Conservation (phyloP, 208 protist genomes). For the Crithidia bombi region DNA sequence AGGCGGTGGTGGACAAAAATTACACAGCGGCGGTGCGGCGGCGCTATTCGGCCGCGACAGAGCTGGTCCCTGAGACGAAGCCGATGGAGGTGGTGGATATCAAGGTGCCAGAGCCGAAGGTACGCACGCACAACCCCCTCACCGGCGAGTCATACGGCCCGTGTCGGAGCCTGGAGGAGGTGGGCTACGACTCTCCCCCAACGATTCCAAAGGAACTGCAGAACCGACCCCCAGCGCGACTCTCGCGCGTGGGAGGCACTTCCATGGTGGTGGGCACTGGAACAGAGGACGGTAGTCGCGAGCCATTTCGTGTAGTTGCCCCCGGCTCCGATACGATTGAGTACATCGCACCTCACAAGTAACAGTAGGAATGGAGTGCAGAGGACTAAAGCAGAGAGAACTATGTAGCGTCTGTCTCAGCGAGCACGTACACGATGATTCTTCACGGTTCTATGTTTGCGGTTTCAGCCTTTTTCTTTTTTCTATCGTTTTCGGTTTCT, state of each 20-base stretch:
- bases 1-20: conserved; percentile 45
- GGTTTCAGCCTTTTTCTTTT: neutral
- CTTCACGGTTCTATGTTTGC: no score
- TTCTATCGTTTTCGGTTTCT: no score
- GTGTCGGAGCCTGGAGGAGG: conserved; percentile 83
- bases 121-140: conserved; percentile 61
- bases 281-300: conserved; percentile 59
- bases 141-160: conserved; percentile 65
- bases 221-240: conserved; percentile 59
- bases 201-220: conserved; percentile 71
- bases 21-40: conserved; percentile 48
- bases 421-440: no score
- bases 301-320: conserved; percentile 63
- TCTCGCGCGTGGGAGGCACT: conserved; percentile 75
- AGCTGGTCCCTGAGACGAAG: conserved; percentile 30
- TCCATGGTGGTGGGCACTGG: conserved; percentile 81
- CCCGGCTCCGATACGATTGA: conserved; percentile 53
- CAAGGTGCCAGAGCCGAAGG: conserved; percentile 66
- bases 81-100: conserved; percentile 82
- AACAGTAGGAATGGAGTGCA: neutral
- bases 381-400: neutral
- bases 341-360: conserved; percentile 46
- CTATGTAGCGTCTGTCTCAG: neutral
- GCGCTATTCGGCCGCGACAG: conserved; percentile 21
- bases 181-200: conserved; percentile 78